These are phyloP conservation scores for Xylariaceae sp. DNA, from an alignment of 2,329 filamentous ascomycete genomes.

Conservation along the genomic window DNA sequence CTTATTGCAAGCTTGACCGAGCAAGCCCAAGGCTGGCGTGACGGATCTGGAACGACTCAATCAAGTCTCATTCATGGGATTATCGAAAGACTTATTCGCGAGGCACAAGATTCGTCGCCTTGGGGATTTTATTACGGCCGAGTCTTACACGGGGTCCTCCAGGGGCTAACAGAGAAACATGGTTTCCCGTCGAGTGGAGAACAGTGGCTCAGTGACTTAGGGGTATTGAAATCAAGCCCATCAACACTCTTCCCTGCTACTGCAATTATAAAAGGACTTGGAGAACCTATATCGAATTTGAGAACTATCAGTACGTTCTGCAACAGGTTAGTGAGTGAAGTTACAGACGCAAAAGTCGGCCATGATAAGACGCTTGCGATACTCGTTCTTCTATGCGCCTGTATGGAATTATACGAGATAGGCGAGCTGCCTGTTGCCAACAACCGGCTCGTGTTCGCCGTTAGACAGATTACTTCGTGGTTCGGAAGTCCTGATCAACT, in stretches of 20 bases:
- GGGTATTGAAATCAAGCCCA: conserved; percentile 44
- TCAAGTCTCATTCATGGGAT: conserved; percentile 40
- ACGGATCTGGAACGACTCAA: conserved; percentile 30
- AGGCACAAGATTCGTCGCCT: conserved; percentile 40
- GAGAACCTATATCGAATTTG: conserved; percentile 46
- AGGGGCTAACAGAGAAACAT: conserved; percentile 43
- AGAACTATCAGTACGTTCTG: conserved; percentile 50
- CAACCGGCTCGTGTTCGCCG: conserved; percentile 75
- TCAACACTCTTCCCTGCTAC: conserved; percentile 45
- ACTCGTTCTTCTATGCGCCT: conserved; percentile 53
- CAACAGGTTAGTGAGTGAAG: conserved; percentile 58
- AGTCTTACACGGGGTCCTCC: conserved; percentile 47
- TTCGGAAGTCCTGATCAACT: conserved; percentile 50
- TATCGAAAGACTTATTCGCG: conserved; percentile 41
- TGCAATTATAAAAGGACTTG: conserved; percentile 50
- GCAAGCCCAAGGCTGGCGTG: conserved; percentile 37
- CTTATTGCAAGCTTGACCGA: conserved; percentile 34
- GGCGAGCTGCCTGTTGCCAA: conserved; percentile 55
- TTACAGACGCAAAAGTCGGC: conserved; percentile 46
- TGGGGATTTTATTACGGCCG: conserved; percentile 51
- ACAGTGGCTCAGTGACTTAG: conserved; percentile 42
- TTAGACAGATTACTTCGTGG: conserved; percentile 73
- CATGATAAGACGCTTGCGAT: conserved; percentile 43
- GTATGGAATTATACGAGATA: conserved; percentile 47
- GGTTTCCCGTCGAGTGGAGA: conserved; percentile 45